Evolutionary conservation across 2,329 filamentous ascomycete genomes (phyloP), one percentile per base, ranked within the genome.

Genomic region (Dothidotthia symphoricarpi): DNA sequence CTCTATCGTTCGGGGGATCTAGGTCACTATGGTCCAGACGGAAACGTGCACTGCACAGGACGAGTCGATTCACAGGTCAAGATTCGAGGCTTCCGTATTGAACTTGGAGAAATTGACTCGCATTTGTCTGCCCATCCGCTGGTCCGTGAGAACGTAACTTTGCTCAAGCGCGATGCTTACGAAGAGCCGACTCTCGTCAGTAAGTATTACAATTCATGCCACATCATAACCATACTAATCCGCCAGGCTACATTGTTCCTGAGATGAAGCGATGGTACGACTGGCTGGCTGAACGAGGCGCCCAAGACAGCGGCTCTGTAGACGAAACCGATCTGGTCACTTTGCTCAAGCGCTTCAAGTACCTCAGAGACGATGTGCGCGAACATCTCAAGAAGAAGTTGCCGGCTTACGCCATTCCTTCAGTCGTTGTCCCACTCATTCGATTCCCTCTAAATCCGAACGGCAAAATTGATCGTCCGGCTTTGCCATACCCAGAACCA

Each of bases 41-140:
- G 86, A 24, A 82, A 84, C 49, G 84, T 88, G 9, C 85, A 86
- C 57, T 86, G 82, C 59, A 83, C 85, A 8, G 91, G 91, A 15
- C 78, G 93, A 41, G 82, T 82, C 16, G 91, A 97, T 59, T 79
- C 85, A 51, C 91, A 97, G 63, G 87, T 96, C 71, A 98, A 97
- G 74, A 91, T 97, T 50, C 85, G 93, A 43, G 91, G 91, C 1
- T 97, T 96, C 75, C 79, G 91, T 45, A 95, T 98, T 52, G 93
- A 98, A 69, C 81, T 97, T 30, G 85, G 85, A 47, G 93, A 97
- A 52, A 96, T 97, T 51, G 90, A 97, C 66, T 85, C 76, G 28
- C 84, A 95, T 63, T 71, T 96, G 31, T 85, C 81, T 36, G 77
- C 82, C 29, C 80, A 87, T 67, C 81, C 80, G 1, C 69, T 94